Base-by-base conservation (phyloP, 1,139 yeast species). In the Suhomyces guaymorum region DNA sequence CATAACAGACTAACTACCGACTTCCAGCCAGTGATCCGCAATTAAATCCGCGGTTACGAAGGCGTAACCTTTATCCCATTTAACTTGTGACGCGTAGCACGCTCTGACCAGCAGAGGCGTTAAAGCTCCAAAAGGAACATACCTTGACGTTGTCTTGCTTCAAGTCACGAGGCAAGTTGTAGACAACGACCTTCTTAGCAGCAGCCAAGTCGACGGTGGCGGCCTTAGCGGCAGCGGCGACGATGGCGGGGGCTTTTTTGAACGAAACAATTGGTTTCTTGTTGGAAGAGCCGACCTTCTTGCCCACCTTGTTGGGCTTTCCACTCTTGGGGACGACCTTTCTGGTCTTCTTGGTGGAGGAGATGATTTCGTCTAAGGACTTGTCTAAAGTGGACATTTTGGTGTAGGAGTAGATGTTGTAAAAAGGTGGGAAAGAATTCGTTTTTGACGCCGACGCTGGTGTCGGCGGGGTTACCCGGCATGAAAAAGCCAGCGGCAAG, bases 311-410 rank as follows among this genome's bases (percentile, higher is more conserved):
- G 66, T 51, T 66, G 53, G 54, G 57, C 43, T 63, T 64, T 26
- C 43, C 45, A 11, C 28, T 32, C 28, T 41, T 39, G 25, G 44
- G 38, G 28, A 38, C 42, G 32, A 37, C 38, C 42, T 43, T 47
- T 46, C 51, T 51, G 43, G 56, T 47, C 42, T 46, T 52, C 64
- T 65, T 55, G 74, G 77, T 62, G 66, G 87, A 68, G 44, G 95
- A 76, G 61, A 92, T 87, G 61, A 92, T 92, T 55, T 90, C 97
- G 70, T 92, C 98, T 59, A 92, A 80, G 37, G 97, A 88, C 71
- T 87, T 84, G 71, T 92, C 97, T 68, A 92, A 78, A 55, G 84
- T 74, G 49, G 81, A 61, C 68, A 63, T 63, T 20, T 36, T 42
- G 35, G 28, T 26, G 28, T 24, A 26, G 15, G 37, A 32, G 30